Evolutionary conservation across 2,329 filamentous ascomycete species (phyloP), one percentile per base, ranked within the genome.

Genomic region (Fusarium foetens): DNA sequence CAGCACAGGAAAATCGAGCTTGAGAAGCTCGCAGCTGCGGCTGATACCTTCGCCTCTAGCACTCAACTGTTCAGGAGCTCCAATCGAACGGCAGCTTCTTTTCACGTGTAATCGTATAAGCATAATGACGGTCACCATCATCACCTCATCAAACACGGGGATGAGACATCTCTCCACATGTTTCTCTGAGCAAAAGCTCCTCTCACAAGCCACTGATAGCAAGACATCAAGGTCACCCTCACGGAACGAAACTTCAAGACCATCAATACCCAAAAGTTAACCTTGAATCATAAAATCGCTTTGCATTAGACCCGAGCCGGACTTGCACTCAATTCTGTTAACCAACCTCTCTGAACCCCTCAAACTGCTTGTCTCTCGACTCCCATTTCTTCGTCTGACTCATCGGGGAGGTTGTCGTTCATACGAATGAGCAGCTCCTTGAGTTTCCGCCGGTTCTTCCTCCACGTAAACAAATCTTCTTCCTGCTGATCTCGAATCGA

Each of bases 401-500:
- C 84, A 43, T 85, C 83, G 1, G 82, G 83, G 25, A 87, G 79
- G 52, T 87, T 86, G 55, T 84, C 81, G 39, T 87, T 82, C 66
- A 83, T 80, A 74, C 81, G 79, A n/a, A 79, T 74, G 45, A 85
- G 72, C 16, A 88, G 73, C 45, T 82, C 80, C 71, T 81, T 83
- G 19, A 90, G 75, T 71, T 81, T 84, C 59, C 81, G 80, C 49
- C 81, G 80, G 39, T 87, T 85, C 43, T 80, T 81, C 69, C 81
- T 83, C 75, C 80, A 83, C 6, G 87, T 85, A 21, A 81, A 75
- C 1, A 83, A 75, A 60, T 84, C 84, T 74, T 90, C 88, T n/a
- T 86, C 66, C 58, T 81, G 72, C 77, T 90, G 88, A 31, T 84
- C 80, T n/a, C 77, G 77, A 25, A 91, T 79, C 17, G 86, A 89